Percentiles rank a stretch among this genome's conserved stretches.
These are phyloP conservation scores for Pyrenochaeta sp. DNA, from an alignment of 2,329 filamentous ascomycete genomes.

Conservation along the genomic window DNA sequence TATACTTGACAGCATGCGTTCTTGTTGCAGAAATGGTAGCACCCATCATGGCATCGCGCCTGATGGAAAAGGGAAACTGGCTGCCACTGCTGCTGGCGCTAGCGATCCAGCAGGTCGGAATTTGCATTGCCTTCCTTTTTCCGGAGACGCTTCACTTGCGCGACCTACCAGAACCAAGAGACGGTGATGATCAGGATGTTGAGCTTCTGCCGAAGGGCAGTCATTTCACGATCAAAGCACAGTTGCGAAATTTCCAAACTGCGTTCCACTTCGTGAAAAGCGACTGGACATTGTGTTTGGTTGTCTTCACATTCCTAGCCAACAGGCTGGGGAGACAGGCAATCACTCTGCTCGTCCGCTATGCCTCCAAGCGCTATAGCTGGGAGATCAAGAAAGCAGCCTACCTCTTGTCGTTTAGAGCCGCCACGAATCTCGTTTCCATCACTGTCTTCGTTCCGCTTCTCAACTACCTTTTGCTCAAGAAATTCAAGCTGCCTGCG, in stretches of 20 bases:
- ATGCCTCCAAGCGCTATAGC: constrained; percentile 60
- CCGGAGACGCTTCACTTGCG: constrained; percentile 48
- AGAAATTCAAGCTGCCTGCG: constrained; percentile 45
- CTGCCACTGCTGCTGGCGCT: constrained; percentile 43
- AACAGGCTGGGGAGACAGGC: constrained; percentile 59
- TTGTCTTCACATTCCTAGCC: constrained; percentile 56
- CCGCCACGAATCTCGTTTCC: constrained; percentile 57
- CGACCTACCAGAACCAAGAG: constrained; percentile 38
- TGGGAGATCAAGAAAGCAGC: constrained; percentile 57
- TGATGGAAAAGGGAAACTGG: constrained; percentile 48
- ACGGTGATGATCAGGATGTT: constrained; percentile 21
- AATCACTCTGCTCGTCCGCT: constrained; percentile 59
- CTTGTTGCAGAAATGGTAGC: constrained; percentile 47
- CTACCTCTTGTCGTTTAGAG: constrained; percentile 56
- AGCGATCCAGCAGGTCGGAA: constrained; percentile 36
- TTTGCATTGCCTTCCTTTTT: constrained; percentile 38
- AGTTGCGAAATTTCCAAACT: constrained; percentile 47
- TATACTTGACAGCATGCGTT: constrained; percentile 39
- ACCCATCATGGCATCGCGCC: constrained; percentile 40
- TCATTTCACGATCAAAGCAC: constrained; percentile 35
- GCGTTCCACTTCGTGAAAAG: constrained; percentile 52
- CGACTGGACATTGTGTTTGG: constrained; percentile 53
- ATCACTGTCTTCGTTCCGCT: constrained; percentile 57
- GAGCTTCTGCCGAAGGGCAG: constrained; percentile 26
- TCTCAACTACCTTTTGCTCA: constrained; percentile 50